A percentile compares a stretch with the other conserved stretches of the same genome.
These are phyloP conservation scores for Penicillium sp. DNA, from an alignment of 2,329 filamentous ascomycete species.

Conservation along the genomic window DNA sequence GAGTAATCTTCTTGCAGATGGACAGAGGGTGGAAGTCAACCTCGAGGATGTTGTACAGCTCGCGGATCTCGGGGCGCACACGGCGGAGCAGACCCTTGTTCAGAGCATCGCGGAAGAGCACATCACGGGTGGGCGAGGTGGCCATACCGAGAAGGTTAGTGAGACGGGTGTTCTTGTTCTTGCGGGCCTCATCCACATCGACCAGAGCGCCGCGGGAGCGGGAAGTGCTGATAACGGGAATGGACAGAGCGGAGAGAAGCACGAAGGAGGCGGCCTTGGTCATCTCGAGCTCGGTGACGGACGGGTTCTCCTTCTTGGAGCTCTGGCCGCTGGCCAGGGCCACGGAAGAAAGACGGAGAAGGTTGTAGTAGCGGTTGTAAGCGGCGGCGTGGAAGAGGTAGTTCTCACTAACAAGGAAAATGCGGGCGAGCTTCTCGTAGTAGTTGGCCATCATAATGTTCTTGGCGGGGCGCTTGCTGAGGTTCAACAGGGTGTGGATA, in stretches of 20 bases:
- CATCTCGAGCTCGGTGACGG: constrained; percentile 82
- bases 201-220: constrained; percentile 93
- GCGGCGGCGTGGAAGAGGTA: constrained; percentile 98
- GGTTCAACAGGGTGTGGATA: constrained; percentile 92
- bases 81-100: constrained; percentile 93
- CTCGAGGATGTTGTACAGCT: constrained; percentile 97
- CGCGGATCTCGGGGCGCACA: constrained; percentile 88
- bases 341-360: constrained; percentile 84
- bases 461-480: constrained; percentile 97
- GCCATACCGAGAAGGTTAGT: constrained; percentile 95
- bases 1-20: constrained; percentile 98
- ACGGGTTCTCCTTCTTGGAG: constrained; percentile 91
- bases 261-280: constrained; percentile 95
- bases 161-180: constrained; percentile 97
- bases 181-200: constrained; percentile 93
- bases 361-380: constrained; percentile 95
- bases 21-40: constrained; percentile 98
- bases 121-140: constrained; percentile 80
- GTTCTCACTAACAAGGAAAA: constrained; percentile 98
- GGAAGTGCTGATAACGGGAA: constrained; percentile 97
- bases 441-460: constrained; percentile 99
- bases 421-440: constrained; percentile 97
- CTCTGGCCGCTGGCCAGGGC: constrained; percentile 80
- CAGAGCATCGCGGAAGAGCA: constrained; percentile 91
- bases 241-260: constrained; percentile 89